A percentile compares a stretch with the other conserved stretches of the same genome.
Conservation (phyloP, 768 basidiomycete species). For the Podaxis sp. region DNA sequence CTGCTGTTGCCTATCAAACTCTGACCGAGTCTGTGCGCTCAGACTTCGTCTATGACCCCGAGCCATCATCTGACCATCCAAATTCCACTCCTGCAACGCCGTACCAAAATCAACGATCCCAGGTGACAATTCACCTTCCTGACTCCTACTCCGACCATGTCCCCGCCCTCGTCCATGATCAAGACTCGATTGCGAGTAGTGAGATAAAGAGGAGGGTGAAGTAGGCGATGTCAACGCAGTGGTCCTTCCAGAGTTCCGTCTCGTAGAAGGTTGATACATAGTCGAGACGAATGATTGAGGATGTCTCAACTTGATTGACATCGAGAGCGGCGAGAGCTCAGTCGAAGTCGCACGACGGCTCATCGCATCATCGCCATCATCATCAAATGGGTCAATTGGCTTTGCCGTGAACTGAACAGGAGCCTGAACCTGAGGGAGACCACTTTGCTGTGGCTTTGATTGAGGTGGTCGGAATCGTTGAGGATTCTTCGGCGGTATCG, state of each 20-base stretch:
- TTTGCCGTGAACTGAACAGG: background rate
- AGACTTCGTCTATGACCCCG: conserved; percentile 2
- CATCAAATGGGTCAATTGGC: conserved; percentile 7
- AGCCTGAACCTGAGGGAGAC: background rate
- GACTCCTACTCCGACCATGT: background rate
- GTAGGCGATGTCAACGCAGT: background rate
- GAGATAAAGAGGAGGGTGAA: background rate
- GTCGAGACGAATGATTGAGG: conserved; percentile 11
- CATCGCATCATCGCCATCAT: conserved; percentile 6
- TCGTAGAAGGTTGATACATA: background rate
- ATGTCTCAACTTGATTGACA: conserved; percentile 13
- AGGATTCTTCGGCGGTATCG: background rate
- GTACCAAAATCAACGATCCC: conserved; percentile 16
- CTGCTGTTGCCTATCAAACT: background rate
- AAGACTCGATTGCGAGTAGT: background rate
- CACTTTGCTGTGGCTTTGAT: background rate
- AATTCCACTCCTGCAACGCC: conserved; percentile 17
- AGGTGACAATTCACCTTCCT: background rate
- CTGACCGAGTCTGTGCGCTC: conserved; percentile 4
- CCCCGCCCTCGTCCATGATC: background rate
- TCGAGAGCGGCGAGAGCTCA: conserved; percentile 7
- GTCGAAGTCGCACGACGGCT: background rate
- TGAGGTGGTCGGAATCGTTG: background rate
- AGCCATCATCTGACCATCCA: conserved; percentile 4
- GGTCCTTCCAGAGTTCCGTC: background rate